These are phyloP conservation scores for Eragrostis curvula DNA, from an alignment of 176 grass and related monocot genomes.

Conservation along the genomic window DNA sequence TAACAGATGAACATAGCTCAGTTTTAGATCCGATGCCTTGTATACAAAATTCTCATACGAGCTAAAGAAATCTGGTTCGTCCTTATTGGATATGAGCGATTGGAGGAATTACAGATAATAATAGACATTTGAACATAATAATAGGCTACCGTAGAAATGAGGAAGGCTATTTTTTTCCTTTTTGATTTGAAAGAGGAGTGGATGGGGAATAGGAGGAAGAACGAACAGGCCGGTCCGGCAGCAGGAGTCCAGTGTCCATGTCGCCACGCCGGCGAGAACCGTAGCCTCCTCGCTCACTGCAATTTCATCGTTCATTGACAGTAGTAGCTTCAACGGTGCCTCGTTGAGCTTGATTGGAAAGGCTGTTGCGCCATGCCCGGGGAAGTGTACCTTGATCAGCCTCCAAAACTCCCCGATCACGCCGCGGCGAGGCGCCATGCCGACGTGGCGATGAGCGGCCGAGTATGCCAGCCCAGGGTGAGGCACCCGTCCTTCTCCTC, in stretches of 20 bases:
- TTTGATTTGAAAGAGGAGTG: neutral
- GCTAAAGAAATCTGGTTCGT: slow-evolving; percentile 43
- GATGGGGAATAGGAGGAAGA: slow-evolving; percentile 16
- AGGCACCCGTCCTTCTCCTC: slow-evolving; percentile 94
- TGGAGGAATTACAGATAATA: slow-evolving; percentile 58
- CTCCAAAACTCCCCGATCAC: slow-evolving; percentile 39
- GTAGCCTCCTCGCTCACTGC: slow-evolving; percentile 38
- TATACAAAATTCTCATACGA: slow-evolving; percentile 51
- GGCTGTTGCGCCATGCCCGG: slow-evolving; percentile 8
- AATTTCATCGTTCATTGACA: slow-evolving; percentile 37
- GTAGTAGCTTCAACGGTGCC: slow-evolving; percentile 36
- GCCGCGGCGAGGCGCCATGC: slow-evolving; percentile 68
- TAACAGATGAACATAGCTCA: slow-evolving; percentile 22
- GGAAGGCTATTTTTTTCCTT: neutral
- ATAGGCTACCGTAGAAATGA: slow-evolving; percentile 27
- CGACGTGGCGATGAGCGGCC: slow-evolving; percentile 93
- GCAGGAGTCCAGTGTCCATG: slow-evolving; percentile 21
- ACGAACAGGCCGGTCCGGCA: slow-evolving; percentile 41
- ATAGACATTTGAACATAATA: slow-evolving; percentile 63
- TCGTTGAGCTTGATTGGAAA: slow-evolving; percentile 27
- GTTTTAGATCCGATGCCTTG: slow-evolving; percentile 25
- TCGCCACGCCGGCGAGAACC: slow-evolving; percentile 46
- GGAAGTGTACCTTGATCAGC: slow-evolving; percentile 25
- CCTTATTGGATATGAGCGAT: slow-evolving; percentile 60
- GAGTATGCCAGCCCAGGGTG: slow-evolving; percentile 86